phyloP scores from a whole-genome alignment of 1,284 basidiomycete genomes.

The Boletus semigastroideus region DNA sequence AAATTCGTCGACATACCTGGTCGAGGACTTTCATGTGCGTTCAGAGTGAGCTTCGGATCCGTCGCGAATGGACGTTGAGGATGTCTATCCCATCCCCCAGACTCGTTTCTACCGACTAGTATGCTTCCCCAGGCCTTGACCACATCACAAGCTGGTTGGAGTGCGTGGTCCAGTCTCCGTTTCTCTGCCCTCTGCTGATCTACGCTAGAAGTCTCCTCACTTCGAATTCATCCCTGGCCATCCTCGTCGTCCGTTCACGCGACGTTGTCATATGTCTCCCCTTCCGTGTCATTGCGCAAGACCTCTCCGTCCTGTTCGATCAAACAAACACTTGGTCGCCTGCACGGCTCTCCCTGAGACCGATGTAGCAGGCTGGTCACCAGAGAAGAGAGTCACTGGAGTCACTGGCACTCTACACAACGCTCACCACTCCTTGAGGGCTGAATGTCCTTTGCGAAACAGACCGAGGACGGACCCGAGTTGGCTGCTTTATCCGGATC shows the following conservation, averaged over 20 bases:
- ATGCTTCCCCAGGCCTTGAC: slow-evolving; percentile 36
- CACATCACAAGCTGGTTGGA: slow-evolving; percentile 41
- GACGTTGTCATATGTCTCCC: slow-evolving; percentile 57
- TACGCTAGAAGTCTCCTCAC: slow-evolving; percentile 31
- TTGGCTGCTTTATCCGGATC: too few species aligned
- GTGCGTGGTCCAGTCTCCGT: slow-evolving; percentile 33
- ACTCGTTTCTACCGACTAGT: slow-evolving; percentile 39
- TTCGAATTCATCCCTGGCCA: slow-evolving; percentile 35
- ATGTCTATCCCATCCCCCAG: slow-evolving; percentile 39
- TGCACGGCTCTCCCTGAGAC: too few species aligned
- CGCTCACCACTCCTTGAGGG: too few species aligned
- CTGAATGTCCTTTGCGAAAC: too few species aligned
- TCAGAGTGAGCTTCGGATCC: slow-evolving; percentile 51
- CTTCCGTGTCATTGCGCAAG: slow-evolving; percentile 34
- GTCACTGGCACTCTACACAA: too few species aligned
- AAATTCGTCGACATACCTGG: slow-evolving; percentile 39
- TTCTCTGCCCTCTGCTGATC: neutral
- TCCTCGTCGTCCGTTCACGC: slow-evolving; percentile 60
- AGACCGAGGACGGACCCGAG: too few species aligned
- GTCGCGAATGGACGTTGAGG: slow-evolving; percentile 50
- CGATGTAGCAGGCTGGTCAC: too few species aligned
- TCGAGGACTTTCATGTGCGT: neutral
- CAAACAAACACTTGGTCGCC: too few species aligned
- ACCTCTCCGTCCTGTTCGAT: slow-evolving; percentile 58
- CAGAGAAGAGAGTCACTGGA: too few species aligned